These are phyloP conservation scores for Apiospora hydei DNA, from an alignment of 2,329 filamentous ascomycete genomes.

Conservation along the genomic window DNA sequence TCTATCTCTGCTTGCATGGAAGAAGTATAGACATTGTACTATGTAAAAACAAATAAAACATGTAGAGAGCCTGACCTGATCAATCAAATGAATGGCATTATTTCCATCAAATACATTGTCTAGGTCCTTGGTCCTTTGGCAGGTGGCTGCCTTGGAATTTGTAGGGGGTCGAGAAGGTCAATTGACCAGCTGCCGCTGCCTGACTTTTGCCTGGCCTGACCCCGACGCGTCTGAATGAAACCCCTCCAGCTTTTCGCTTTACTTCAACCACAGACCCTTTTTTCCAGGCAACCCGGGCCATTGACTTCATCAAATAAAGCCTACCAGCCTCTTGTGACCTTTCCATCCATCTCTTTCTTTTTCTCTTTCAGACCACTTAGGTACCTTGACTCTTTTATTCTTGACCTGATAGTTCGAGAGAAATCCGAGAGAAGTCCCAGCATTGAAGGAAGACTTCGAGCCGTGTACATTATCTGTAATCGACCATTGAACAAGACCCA, in stretches of 20 bases:
- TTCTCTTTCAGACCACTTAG: not conserved
- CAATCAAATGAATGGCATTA: not conserved
- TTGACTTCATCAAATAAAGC: conserved; percentile 8
- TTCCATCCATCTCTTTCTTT: not conserved
- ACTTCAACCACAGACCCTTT: conserved; percentile 14
- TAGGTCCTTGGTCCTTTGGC: not conserved
- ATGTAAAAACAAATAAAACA: no score
- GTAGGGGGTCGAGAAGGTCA: not conserved
- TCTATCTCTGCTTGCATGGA: not conserved
- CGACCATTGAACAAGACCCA: not conserved
- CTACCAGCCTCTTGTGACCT: not conserved
- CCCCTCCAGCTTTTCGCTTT: not conserved
- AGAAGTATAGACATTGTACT: not conserved
- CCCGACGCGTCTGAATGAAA: conserved; percentile 18
- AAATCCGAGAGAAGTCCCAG: not conserved
- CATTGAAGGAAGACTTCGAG: not conserved
- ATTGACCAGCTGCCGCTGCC: not conserved
- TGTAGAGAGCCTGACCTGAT: not conserved
- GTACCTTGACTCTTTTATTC: not conserved
- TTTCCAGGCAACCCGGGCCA: not conserved
- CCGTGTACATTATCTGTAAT: not conserved
- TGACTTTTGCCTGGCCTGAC: not conserved
- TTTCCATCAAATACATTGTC: not conserved
- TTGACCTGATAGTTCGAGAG: not conserved
- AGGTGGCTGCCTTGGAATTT: conserved; percentile 6